A percentile compares a stretch with the other conserved stretches of the same genome.
Conservation (phyloP, 495 filamentous ascomycete species). For the Podospora conica region DNA sequence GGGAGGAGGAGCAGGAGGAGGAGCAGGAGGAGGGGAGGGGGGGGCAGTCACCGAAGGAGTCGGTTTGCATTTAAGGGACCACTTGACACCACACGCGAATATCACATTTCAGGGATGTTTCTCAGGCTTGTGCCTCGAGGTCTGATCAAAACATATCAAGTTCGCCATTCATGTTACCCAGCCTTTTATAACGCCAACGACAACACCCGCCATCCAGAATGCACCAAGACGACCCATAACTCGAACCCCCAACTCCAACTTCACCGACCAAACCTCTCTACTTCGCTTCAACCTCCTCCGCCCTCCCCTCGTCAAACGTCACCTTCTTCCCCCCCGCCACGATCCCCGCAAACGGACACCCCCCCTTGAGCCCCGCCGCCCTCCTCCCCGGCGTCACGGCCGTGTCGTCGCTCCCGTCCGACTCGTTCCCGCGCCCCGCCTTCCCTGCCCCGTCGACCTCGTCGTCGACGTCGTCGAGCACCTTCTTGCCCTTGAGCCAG, state of each 20-base stretch:
- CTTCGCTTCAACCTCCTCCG: not conserved
- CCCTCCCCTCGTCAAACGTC: conserved; percentile 7
- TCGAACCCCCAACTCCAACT: not conserved
- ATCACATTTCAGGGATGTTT: not conserved
- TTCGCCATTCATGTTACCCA: not conserved
- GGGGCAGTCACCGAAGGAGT: no score
- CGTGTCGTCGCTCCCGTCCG: conserved; percentile 14
- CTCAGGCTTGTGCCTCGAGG: not conserved
- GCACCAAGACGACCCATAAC: not conserved
- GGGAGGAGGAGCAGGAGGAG: no score
- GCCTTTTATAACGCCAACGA: not conserved
- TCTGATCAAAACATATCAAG: not conserved
- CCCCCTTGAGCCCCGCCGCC: conserved; percentile 3
- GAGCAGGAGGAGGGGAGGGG: no score
- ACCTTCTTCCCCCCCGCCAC: conserved; percentile 7
- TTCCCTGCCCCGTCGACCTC: not conserved
- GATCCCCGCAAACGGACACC: conserved; percentile 23
- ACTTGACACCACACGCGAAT: not conserved
- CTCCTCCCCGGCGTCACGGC: not conserved
- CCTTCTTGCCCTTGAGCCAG: conserved; percentile 44
- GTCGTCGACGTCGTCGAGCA: conserved; percentile 29
- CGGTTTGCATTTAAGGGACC: no score
- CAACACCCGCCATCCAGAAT: not conserved
- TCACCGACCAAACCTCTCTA: not conserved
- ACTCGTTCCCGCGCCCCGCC: not conserved